Evolutionary conservation across 1,284 basidiomycete genomes (phyloP).

Genomic region (Entoloma clypeatum): DNA sequence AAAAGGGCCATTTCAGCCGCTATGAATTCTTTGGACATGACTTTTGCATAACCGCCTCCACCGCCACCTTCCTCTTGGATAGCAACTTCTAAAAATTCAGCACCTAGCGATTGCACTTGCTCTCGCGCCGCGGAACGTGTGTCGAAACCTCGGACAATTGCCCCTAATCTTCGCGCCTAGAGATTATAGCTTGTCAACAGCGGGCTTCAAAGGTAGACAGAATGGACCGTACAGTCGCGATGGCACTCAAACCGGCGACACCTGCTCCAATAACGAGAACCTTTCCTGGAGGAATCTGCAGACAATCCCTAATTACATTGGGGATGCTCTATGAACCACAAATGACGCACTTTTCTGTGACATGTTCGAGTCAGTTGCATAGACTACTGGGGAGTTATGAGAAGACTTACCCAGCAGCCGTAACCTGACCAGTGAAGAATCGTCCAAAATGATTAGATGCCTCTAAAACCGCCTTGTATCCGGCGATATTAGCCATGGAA

Average conservation of each 20-base stretch:
- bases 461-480: slow-evolving; percentile 84
- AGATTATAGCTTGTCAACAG: slow-evolving; percentile 2
- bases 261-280: slow-evolving; percentile 84
- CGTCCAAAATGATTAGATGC: slow-evolving; percentile 84
- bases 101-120: slow-evolving; percentile 83
- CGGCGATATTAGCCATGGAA: slow-evolving; percentile 88
- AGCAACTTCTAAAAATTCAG: slow-evolving; percentile 79
- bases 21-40: slow-evolving; percentile 87
- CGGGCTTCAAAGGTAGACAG: neutral
- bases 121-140: slow-evolving; percentile 79
- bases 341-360: slow-evolving; percentile 16
- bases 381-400: slow-evolving; percentile 4
- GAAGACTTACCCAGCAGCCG: slow-evolving; percentile 70
- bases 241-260: slow-evolving; percentile 82
- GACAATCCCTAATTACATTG: slow-evolving; percentile 6
- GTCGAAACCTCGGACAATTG: slow-evolving; percentile 83
- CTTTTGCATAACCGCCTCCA: slow-evolving; percentile 82
- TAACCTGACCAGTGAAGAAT: slow-evolving; percentile 85
- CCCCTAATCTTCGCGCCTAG: slow-evolving; percentile 77
- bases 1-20: slow-evolving; percentile 87
- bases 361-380: neutral
- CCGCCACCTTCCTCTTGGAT: slow-evolving; percentile 78
- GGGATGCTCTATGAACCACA: neutral
- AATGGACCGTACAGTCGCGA: slow-evolving; percentile 60
- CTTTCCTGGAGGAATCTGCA: slow-evolving; percentile 79